Conservation (phyloP, 2,329 filamentous ascomycete genomes). For the Monosporascus cannonballus region DNA sequence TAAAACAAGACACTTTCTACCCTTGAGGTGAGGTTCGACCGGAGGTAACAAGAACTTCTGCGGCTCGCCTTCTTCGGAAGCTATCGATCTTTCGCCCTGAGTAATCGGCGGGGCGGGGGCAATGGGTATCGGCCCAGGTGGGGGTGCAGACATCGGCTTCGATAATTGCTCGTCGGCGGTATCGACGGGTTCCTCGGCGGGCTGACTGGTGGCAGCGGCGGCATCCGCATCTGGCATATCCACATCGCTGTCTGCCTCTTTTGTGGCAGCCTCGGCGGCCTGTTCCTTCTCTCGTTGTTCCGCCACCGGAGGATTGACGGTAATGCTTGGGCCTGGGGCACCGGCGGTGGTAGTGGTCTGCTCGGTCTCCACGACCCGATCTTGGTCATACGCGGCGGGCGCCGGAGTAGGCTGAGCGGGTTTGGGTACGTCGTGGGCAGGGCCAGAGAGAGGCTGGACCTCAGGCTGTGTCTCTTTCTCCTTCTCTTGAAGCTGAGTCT, state of each 20-base stretch:
- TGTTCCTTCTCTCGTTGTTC: conserved; percentile 29
- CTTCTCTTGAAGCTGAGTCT: conserved; percentile 44
- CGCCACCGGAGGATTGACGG: conserved; percentile 32
- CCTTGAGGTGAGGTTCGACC: conserved; percentile 70
- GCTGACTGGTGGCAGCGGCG: conserved; percentile 38
- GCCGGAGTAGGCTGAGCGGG: conserved; percentile 40
- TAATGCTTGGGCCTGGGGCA: conserved; percentile 32
- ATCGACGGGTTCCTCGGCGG: conserved; percentile 31
- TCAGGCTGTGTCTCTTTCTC: conserved; percentile 31
- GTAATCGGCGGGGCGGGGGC: conserved; percentile 25
- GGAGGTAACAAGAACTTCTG: conserved; percentile 77
- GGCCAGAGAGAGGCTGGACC: conserved; percentile 13
- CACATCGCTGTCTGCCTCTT: conserved; percentile 54
- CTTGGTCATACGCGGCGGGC: conserved; percentile 35
- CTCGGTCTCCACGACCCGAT: conserved; percentile 40
- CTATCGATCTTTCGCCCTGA: conserved; percentile 36
- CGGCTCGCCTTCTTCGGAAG: conserved; percentile 35
- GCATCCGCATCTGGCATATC: conserved; percentile 61
- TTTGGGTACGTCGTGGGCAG: conserved; percentile 28
- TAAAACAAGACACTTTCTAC: conserved; percentile 88
- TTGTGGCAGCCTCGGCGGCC: conserved; percentile 31
- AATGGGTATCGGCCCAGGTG: conserved; percentile 37
- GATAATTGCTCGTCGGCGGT: conserved; percentile 31
- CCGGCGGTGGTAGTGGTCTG: conserved; percentile 34
- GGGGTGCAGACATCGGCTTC: conserved; percentile 39